Base-by-base conservation (phyloP, 202 grass and related monocot species). In the Elaeis oleifera region DNA sequence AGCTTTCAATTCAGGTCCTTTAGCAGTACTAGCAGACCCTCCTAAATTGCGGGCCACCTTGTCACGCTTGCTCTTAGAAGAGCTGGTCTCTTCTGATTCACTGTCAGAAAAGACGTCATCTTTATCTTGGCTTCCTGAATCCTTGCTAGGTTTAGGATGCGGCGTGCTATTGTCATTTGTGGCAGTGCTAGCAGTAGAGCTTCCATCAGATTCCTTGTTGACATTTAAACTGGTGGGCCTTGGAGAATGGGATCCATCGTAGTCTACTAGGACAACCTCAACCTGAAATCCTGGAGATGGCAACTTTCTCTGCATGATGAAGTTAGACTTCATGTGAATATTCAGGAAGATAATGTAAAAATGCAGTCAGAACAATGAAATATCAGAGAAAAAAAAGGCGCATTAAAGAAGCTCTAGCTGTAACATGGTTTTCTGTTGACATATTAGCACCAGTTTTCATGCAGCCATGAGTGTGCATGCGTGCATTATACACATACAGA, bases 31-130 rank as follows among this genome's bases (percentile, higher is more conserved):
- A 22, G 54, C 14, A 22, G 58, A 56, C 53, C 69, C 66, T 60
- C 66, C 73, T 36, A 29, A 49, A 59, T 51, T 19, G 24, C 60
- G 49, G 7, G 67, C 44, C 39, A 61, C 49, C 61, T 77, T 77
- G 70, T 70, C 50, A 55, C 53, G 84, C 32, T 58, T 85, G 48
- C 76, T 73, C 78, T 74, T 89, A n/a, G 77, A 79, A 51, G 74
- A 76, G 29, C 85, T 83, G 62, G 49, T 54, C 18, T 91, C 88
- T 71, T 92, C 94, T 23, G 78, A 85, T 65, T 92, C 94, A 56
- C 84, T 84, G 56, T 99, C 94, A 3, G 94, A 99, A 66, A 99
- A 99, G 21, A 92, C 88, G 64, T 99, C 94, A 71, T 99, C 88
- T 67, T 86, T 99, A 55, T 89, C 83, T 56, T 94, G 71, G 22